Evolutionary conservation across 2,329 filamentous ascomycete genomes (phyloP), one percentile per base, ranked within the genome.

Genomic region (Huntiella moniliformis): DNA sequence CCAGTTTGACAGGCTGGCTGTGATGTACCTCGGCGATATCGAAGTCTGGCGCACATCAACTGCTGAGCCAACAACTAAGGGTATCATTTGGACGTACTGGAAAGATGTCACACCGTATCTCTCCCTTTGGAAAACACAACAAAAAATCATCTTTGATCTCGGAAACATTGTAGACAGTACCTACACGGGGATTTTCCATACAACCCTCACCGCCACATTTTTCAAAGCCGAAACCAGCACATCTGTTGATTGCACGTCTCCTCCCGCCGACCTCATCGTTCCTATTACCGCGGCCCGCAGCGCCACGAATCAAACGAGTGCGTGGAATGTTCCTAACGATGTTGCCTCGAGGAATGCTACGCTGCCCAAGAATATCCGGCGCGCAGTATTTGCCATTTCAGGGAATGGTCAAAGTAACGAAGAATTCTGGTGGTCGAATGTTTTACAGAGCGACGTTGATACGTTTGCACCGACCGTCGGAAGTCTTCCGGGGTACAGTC

Each of bases 351-450:
- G 71, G 51, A 66, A 64, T 0, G 59, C 85, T 37, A 46, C 52
- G n/a, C 66, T 92, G 38, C 83, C 83, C 2, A 66, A 62, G 42
- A 79, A 83, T 54, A 67, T 69, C 15, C 71, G 73, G 45, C 74
- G 77, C 48, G 84, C 83, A 13, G 71, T 86, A 6, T 73, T 88
- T 46, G 76, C 80, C 0, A 68, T 91, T n/a, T 75, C 79, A 6
- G 81, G 83, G 12, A 84, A 77, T 52, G 84, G 82, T 1, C 84
- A 91, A 57, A 69, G 70, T 0, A 62, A 67, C 12, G 84, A 91
- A 61, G 84, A 92, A 57, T 88, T 88, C 55, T 92, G 84, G 82
- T 91, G 81, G 76, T 73, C 70, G 48, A 88, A 88, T 55, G 76
- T 85, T 1, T 70, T 80, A 2, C 68, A 77, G 38, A 72, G 71